Evolutionary conservation across 495 filamentous ascomycete genomes (phyloP).

Genomic region (Margaritispora aquatica): DNA sequence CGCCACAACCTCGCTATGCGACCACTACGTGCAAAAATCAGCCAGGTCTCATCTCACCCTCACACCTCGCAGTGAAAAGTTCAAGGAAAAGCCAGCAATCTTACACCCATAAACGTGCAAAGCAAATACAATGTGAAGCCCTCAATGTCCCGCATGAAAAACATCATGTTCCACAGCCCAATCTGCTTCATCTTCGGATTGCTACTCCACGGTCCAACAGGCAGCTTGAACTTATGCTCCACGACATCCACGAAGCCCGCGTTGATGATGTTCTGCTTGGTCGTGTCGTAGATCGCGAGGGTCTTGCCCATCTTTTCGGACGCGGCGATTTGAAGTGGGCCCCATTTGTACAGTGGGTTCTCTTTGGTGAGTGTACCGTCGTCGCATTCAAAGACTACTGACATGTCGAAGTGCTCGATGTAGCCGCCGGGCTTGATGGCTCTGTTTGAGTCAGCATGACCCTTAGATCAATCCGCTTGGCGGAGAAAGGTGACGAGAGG

Average conservation of each 20-base stretch:
- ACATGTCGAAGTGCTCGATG: slow-evolving; percentile 35
- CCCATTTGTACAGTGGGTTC: too few relatives aligned
- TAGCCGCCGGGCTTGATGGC: slow-evolving; percentile 41
- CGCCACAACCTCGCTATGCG: too few relatives aligned
- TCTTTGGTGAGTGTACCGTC: too few relatives aligned
- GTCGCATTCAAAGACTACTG: not conserved
- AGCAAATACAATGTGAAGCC: slow-evolving; percentile 18
- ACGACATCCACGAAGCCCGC: slow-evolving; percentile 32
- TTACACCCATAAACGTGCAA: slow-evolving; percentile 12
- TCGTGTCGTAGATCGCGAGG: slow-evolving; percentile 23
- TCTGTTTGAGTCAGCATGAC: not conserved
- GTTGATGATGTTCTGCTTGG: slow-evolving; percentile 24
- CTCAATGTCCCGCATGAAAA: slow-evolving; percentile 38
- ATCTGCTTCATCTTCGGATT: slow-evolving; percentile 38
- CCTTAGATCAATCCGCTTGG: not conserved
- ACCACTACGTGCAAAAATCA: too few relatives aligned
- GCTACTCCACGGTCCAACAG: slow-evolving; percentile 37
- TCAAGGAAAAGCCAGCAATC: not conserved
- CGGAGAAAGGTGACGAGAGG: too few relatives aligned
- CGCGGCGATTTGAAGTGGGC: too few relatives aligned
- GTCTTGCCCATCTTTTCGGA: slow-evolving; percentile 35
- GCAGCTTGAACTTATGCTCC: slow-evolving; percentile 24
- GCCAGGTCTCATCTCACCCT: too few relatives aligned
- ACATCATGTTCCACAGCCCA: slow-evolving; percentile 34
- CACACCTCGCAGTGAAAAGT: too few relatives aligned